These are phyloP conservation scores for Apiospora phragmitis DNA, from an alignment of 2,329 filamentous ascomycete genomes.

Conservation along the genomic window DNA sequence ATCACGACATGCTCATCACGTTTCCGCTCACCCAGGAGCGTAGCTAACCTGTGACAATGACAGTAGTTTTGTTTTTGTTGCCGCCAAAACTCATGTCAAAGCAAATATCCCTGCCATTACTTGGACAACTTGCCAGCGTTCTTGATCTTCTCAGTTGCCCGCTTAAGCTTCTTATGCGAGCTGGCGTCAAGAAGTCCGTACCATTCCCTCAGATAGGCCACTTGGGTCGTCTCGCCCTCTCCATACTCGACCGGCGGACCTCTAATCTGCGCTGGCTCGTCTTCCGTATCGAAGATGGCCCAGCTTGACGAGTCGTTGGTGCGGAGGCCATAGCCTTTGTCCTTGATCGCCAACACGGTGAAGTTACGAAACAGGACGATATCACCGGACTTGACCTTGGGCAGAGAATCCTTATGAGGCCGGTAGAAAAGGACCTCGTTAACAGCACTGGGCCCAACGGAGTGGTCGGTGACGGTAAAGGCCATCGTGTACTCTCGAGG, in stretches of 20 bases:
- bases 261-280: slow-evolving; percentile 51
- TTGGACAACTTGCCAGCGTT: slow-evolving; percentile 22
- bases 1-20: not conserved
- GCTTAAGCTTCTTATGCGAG: slow-evolving; percentile 47
- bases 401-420: slow-evolving; percentile 57
- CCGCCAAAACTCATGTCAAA: not conserved
- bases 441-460: slow-evolving; percentile 49
- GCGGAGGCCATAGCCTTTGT: slow-evolving; percentile 56
- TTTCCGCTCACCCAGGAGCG: not conserved
- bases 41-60: not conserved
- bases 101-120: not conserved
- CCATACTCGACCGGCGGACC: slow-evolving; percentile 61
- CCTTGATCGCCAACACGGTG: slow-evolving; percentile 52
- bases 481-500: slow-evolving; percentile 61
- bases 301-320: slow-evolving; percentile 59
- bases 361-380: slow-evolving; percentile 59
- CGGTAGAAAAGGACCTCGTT: slow-evolving; percentile 59
- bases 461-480: slow-evolving; percentile 58
- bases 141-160: slow-evolving; percentile 43
- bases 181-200: slow-evolving; percentile 48
- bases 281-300: slow-evolving; percentile 57
- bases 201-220: slow-evolving; percentile 49
- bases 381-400: slow-evolving; percentile 56
- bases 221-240: slow-evolving; percentile 50
- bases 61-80: not conserved